Evolutionary conservation across 441 rosid genomes (phyloP), one percentile per base, ranked within the genome.

Genomic region (Pelargonium exstipulatum): DNA sequence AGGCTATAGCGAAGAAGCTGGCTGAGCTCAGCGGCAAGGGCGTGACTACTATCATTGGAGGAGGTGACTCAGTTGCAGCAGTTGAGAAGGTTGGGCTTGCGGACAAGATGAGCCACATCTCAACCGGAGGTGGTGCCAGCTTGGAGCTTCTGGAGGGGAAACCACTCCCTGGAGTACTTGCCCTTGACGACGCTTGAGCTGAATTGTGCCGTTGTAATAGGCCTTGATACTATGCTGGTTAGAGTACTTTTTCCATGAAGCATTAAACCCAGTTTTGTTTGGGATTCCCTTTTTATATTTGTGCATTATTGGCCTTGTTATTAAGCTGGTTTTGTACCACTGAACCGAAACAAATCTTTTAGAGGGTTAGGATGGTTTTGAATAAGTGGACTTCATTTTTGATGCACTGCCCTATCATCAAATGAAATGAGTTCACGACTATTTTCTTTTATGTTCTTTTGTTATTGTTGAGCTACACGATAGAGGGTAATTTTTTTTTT

Each of bases 81-180:
- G 95, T 92, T 32, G 96, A 92, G 85, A 90, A 92, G 83, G 93
- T 46, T 1, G 96, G 98, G 24, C 83, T 92, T 71, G 90, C 95
- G 35, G 95, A 87, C 62, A 79, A 83, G 88, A 92, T 92, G 98
- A 90, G 97, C 66, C 97, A 92, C 87, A 88, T 92, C 78, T 90
- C 98, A 0, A 92, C 98, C 0, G 98, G 98, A 35, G 98, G 96
- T 6, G 98, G 96, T 64, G 98, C 98, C 16, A 88, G 96, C 82
- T 81, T 92, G 77, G 98, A 92, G 88, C 92, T 92, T 75, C 89
- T 92, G 0, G 98, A 92, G 73, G 98, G 98, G 6, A 92, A 92
- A 73, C 70, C 72, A 53, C 95, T 92, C 62, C 98, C 98, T n/a
- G 98, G 96, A 14, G 93, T 88, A 71, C 88, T 90, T 14, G 98